A percentile compares a stretch with the other conserved stretches of the same genome.
Conservation (phyloP, 2,329 filamentous ascomycete species). For the Diaporthe longicolla region DNA sequence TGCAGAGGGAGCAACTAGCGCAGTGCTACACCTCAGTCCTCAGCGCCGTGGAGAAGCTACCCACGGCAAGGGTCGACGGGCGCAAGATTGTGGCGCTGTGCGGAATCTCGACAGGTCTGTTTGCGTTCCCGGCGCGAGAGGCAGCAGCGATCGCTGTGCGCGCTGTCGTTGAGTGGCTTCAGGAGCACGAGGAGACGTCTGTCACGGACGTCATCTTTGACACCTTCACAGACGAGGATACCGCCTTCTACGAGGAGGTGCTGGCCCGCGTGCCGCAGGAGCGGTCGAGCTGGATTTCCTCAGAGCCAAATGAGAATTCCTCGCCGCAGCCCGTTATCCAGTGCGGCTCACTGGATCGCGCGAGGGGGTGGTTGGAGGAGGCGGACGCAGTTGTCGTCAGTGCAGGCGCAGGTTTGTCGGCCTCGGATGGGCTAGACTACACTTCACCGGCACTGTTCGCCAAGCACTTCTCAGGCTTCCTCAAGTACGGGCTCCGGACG, state of each 20-base stretch:
- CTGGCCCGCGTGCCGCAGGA: conserved; percentile 18
- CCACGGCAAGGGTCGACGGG: conserved; percentile 43
- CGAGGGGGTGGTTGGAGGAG: conserved; percentile 6
- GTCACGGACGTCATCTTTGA: conserved; percentile 53
- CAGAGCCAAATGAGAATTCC: conserved; percentile 46
- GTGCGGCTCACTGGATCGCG: conserved; percentile 7
- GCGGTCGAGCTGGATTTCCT: background rate
- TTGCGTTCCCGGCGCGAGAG: conserved; percentile 50
- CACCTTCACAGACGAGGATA: conserved; percentile 50
- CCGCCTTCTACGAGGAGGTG: conserved; percentile 40
- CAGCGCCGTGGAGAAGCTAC: conserved; percentile 47
- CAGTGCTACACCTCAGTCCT: conserved; percentile 52
- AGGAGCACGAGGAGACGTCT: conserved; percentile 45
- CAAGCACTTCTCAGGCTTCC: conserved; percentile 50
- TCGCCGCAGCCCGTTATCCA: background rate
- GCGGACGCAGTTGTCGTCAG: conserved; percentile 10
- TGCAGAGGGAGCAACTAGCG: conserved; percentile 45
- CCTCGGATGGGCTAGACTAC: conserved; percentile 27
- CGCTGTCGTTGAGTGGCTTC: conserved; percentile 49
- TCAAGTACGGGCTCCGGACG: conserved; percentile 47
- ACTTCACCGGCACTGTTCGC: conserved; percentile 51
- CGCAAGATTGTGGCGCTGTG: conserved; percentile 52
- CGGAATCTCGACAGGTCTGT: conserved; percentile 54
- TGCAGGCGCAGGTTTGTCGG: conserved; percentile 1
- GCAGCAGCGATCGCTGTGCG: conserved; percentile 50